These are phyloP conservation scores for Leccinum subtestaceum DNA, from an alignment of 768 basidiomycete species.

Conservation along the genomic window DNA sequence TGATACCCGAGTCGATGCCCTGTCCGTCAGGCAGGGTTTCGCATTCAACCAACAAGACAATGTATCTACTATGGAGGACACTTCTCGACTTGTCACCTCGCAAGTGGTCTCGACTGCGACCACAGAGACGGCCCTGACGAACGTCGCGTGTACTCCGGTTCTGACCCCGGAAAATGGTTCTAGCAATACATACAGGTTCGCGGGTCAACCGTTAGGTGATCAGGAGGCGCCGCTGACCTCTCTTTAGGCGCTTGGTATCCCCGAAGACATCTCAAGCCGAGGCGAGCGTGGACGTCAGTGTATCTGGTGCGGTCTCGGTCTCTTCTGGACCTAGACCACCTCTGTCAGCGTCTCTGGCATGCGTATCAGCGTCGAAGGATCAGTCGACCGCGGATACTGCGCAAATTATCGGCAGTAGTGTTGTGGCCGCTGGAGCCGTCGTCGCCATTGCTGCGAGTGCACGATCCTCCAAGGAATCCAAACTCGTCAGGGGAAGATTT, in stretches of 20 bases:
- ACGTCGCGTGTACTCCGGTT: background rate
- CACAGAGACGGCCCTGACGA: background rate
- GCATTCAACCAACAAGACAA: background rate
- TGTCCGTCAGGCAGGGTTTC: background rate
- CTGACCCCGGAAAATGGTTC: background rate
- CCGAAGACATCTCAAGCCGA: background rate
- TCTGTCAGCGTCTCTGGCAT: background rate
- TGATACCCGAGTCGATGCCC: background rate
- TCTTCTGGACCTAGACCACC: background rate
- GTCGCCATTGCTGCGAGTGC: background rate
- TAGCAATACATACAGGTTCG: conserved; percentile 4
- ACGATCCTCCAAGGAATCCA: background rate
- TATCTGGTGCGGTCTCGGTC: background rate
- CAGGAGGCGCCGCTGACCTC: background rate
- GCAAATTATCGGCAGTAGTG: background rate
- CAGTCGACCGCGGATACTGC: background rate
- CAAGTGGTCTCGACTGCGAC: background rate
- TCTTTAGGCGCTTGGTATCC: background rate
- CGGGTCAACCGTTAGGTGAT: background rate
- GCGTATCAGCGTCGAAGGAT: background rate
- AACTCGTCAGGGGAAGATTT: background rate
- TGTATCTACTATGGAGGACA: background rate
- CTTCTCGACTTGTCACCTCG: background rate
- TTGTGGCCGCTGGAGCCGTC: background rate
- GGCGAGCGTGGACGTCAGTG: background rate